Evolutionary conservation across 1,284 basidiomycete genomes (phyloP), one percentile per base, ranked within the genome.

Genomic region (Xanthoconium separans): DNA sequence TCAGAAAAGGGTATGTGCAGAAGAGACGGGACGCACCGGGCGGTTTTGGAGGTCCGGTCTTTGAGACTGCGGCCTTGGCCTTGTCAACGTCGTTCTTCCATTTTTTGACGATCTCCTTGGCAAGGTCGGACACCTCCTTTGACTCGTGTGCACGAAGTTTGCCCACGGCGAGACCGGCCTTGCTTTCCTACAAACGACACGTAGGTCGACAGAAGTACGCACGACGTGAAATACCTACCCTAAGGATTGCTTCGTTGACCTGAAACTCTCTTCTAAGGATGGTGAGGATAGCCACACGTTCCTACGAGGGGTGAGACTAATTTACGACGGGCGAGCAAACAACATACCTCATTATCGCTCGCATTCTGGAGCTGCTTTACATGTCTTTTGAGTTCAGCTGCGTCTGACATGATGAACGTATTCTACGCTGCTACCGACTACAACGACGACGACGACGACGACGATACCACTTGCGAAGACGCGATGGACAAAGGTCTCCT

Each of bases 81-180:
- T 83, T 84, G 62, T 93, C 91, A 30, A 95, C 92, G 52, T 85
- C 87, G 44, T 78, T 82, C 74, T 95, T 94, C 93, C 93, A 95
- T 69, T 89, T 87, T 73, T 88, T 92, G 44, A 98, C 95, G 34
- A 98, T 80, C 62, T 95, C 93, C 71, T 98, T 98, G 13, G 96
- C 93, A 4, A 93, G 76, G 54, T 92, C 87, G 3, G 91, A 72
- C 4, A 98, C 84, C 20, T 83, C 80, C 63, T 89, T 88, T 18
- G 84, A 78, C 0, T 82, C 72, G 68, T 94, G 84, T 30, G 81
- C 80, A 44, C 95, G 84, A 27, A 98, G 78, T 75, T 97, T 98
- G 47, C 94, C 95, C 3, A 98, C 91, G 0, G 93, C 91, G 12
- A 97, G 77, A 55, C 95, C 95, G 5, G 91, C 92, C 75, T 92